These are phyloP conservation scores for Fonsecaea multimorphosa DNA, from an alignment of 2,329 filamentous ascomycete species.

Conservation along the genomic window DNA sequence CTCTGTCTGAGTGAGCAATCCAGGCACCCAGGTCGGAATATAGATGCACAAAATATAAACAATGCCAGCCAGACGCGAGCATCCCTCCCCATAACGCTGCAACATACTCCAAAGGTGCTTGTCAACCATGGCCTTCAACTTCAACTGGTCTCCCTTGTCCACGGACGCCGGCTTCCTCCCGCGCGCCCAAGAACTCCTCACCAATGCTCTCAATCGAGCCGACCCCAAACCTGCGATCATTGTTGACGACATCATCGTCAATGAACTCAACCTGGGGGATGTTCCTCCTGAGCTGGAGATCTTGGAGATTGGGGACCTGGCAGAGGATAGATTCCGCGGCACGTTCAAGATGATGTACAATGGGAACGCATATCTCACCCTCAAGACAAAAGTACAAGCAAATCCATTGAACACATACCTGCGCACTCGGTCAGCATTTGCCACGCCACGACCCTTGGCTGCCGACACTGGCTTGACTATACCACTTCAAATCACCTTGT, in stretches of 20 bases:
- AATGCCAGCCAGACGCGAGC: background rate
- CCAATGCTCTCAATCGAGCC: conserved; percentile 93
- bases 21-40: conserved; percentile 1
- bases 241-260: conserved; percentile 92
- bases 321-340: conserved; percentile 93
- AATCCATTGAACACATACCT: conserved; percentile 97
- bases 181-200: conserved; percentile 91
- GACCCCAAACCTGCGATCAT: conserved; percentile 98
- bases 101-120: background rate
- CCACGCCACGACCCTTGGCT: conserved; percentile 88
- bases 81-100: background rate
- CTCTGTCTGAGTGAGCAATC: conserved; percentile 17
- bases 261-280: conserved; percentile 93
- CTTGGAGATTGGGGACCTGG: conserved; percentile 94
- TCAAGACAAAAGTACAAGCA: conserved; percentile 95
- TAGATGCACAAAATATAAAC: conserved; percentile 3
- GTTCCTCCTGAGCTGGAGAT: conserved; percentile 96
- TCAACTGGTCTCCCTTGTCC: conserved; percentile 99
- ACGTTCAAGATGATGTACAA: conserved; percentile 99
- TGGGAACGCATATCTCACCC: conserved; percentile 91
- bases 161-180: conserved; percentile 91
- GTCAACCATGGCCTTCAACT: conserved; percentile 91
- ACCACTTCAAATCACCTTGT: conserved; percentile 94
- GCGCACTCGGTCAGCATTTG: conserved; percentile 87
- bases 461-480: conserved; percentile 89